A percentile compares a stretch with the other conserved stretches of the same genome.
Evolutionary conservation across 306 rosid genomes (phyloP).

Genomic region (Alnus rubra): DNA sequence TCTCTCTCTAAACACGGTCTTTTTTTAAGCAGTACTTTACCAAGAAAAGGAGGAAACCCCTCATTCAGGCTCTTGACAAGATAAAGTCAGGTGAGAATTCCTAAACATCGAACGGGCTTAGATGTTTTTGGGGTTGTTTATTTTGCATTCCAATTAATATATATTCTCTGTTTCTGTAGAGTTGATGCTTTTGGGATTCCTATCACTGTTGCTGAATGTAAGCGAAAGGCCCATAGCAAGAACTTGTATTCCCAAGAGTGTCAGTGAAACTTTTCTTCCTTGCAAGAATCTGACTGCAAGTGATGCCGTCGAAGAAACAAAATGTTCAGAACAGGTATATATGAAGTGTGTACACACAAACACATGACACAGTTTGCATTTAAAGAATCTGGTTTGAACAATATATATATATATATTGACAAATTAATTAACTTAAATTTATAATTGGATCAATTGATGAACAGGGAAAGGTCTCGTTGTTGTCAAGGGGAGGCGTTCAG

Average conservation of each 20-base stretch:
- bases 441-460: not conserved
- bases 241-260: conserved; percentile 48
- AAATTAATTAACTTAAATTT: not conserved
- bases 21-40: conserved; percentile 40
- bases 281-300: conserved; percentile 24
- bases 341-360: no score
- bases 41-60: conserved; percentile 42
- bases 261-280: conserved; percentile 44
- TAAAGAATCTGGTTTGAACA: no score
- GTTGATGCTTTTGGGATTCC: conserved; percentile 56
- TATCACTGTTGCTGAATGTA: conserved; percentile 48
- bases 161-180: conserved; percentile 26
- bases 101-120: not conserved
- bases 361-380: no score
- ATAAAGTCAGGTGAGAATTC: conserved; percentile 46
- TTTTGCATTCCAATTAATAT: not conserved
- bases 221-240: conserved; percentile 41
- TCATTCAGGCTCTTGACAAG: conserved; percentile 49
- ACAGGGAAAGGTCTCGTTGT: conserved; percentile 45
- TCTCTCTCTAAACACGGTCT: not conserved
- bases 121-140: not conserved
- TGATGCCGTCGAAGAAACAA: conserved; percentile 36
- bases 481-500: conserved; percentile 42
- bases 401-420: no score
- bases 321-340: conserved; percentile 38